A percentile compares a stretch with the other conserved stretches of the same genome.
Evolutionary conservation across 2,329 filamentous ascomycete genomes (phyloP).

Genomic region (Sarocladiaceae sp.): DNA sequence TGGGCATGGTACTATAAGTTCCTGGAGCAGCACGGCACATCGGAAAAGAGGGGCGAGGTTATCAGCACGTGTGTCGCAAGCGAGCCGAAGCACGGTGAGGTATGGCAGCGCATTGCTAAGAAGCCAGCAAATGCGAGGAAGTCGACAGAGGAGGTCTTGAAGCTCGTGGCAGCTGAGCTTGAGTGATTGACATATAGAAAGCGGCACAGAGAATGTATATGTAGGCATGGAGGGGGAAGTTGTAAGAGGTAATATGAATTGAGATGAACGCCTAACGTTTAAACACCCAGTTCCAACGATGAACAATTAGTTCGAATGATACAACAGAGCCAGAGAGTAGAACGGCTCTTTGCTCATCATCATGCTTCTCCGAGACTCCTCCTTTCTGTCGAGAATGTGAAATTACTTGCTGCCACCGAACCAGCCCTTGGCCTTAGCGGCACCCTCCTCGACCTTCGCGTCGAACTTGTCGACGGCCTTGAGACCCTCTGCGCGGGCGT

Average conservation of each 20-base stretch:
- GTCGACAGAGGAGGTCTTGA: slow-evolving; percentile 75
- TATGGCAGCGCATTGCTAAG: slow-evolving; percentile 85
- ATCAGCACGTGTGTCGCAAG: slow-evolving; percentile 74
- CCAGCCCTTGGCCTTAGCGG: slow-evolving; percentile 86
- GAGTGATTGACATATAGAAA: slow-evolving; percentile 22
- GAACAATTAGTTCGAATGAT: background rate
- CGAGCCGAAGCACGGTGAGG: slow-evolving; percentile 88
- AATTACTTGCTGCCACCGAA: slow-evolving; percentile 57
- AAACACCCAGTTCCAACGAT: background rate
- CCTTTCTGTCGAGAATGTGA: background rate
- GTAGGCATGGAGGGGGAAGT: background rate
- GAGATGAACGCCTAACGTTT: slow-evolving; percentile 8
- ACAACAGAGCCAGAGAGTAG: background rate
- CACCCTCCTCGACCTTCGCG: slow-evolving; percentile 72
- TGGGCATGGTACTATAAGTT: slow-evolving; percentile 99
- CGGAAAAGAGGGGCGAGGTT: slow-evolving; percentile 86
- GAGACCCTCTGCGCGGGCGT: slow-evolving; percentile 59
- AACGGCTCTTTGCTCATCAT: background rate
- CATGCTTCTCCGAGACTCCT: too few relatives aligned
- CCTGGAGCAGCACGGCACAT: slow-evolving; percentile 83
- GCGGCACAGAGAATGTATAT: background rate
- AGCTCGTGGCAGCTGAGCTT: slow-evolving; percentile 60
- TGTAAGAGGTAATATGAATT: slow-evolving; percentile 8
- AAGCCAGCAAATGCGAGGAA: slow-evolving; percentile 75
- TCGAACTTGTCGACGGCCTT: slow-evolving; percentile 81